Conservation (phyloP, 495 filamentous ascomycete species). For the Aspergillus hancockii region DNA sequence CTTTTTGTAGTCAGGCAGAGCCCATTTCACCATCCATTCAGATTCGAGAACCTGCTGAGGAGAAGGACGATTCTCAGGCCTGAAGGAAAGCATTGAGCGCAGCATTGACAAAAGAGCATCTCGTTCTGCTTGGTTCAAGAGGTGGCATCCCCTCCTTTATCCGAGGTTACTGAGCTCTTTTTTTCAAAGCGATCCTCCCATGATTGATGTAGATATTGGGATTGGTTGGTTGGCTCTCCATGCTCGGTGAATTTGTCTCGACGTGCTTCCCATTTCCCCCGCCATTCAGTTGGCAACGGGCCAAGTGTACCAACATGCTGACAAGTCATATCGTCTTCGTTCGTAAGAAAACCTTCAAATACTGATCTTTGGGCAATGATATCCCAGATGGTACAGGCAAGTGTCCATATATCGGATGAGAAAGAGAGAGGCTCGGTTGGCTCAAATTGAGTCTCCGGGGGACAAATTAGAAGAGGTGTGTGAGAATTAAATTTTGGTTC, state of each 20-base stretch:
- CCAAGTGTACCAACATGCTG: constrained; percentile 38
- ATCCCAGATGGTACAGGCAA: constrained; percentile 36
- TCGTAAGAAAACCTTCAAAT: constrained; percentile 24
- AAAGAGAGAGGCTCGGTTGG: constrained; percentile 31
- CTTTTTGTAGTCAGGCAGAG: constrained; percentile 36
- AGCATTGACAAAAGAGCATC: constrained; percentile 39
- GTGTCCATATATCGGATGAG: constrained; percentile 40
- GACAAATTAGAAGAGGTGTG: constrained; percentile 31
- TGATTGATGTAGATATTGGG: constrained; percentile 22
- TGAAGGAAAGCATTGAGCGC: constrained; percentile 41
- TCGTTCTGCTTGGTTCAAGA: constrained; percentile 28
- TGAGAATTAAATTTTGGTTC: constrained; percentile 31
- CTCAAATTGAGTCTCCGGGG: constrained; percentile 36
- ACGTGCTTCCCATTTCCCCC: constrained; percentile 24
- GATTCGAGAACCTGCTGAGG: constrained; percentile 33
- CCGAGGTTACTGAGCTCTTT: constrained; percentile 28
- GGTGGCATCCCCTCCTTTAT: constrained; percentile 14
- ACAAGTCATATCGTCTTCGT: constrained; percentile 34
- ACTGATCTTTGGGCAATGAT: constrained; percentile 26
- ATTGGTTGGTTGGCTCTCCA: constrained; percentile 23
- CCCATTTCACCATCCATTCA: constrained; percentile 46
- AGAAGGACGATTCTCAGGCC: constrained; percentile 36
- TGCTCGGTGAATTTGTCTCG: constrained; percentile 21
- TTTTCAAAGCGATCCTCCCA: constrained; percentile 31
- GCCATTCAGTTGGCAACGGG: constrained; percentile 32